These are phyloP conservation scores for Naegleria fowleri DNA, from an alignment of 208 protist species.

Conservation along the genomic window DNA sequence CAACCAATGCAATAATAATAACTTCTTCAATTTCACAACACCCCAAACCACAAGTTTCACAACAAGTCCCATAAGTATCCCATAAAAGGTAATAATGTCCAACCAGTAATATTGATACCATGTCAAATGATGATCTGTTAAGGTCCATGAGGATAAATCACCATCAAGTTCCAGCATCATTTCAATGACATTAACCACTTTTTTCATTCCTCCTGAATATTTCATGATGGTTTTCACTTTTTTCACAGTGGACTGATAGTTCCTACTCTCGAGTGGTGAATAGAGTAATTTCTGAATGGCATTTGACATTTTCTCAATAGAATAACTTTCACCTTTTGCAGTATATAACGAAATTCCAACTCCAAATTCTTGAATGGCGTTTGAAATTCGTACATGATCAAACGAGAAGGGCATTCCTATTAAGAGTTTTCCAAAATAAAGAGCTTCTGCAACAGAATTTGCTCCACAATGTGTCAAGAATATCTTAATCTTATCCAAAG, in stretches of 20 bases:
- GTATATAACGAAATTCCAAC: neutral
- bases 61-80: neutral
- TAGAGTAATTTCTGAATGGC: neutral
- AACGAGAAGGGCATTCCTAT: neutral
- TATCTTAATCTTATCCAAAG: neutral
- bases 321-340: neutral
- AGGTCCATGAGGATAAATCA: neutral
- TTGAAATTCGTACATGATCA: neutral
- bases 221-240: neutral
- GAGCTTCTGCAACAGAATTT: neutral
- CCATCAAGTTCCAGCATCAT: neutral
- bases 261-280: neutral
- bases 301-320: neutral
- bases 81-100: neutral
- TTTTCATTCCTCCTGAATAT: neutral
- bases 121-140: neutral
- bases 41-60: neutral
- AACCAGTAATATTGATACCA: neutral
- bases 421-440: neutral
- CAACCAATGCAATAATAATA: no score
- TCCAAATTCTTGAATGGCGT: neutral
- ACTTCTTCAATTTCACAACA: no score
- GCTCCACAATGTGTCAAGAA: neutral
- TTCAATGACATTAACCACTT: neutral
- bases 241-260: neutral